Conservation (phyloP, 208 protist species). For the Crithidia expoeki region DNA sequence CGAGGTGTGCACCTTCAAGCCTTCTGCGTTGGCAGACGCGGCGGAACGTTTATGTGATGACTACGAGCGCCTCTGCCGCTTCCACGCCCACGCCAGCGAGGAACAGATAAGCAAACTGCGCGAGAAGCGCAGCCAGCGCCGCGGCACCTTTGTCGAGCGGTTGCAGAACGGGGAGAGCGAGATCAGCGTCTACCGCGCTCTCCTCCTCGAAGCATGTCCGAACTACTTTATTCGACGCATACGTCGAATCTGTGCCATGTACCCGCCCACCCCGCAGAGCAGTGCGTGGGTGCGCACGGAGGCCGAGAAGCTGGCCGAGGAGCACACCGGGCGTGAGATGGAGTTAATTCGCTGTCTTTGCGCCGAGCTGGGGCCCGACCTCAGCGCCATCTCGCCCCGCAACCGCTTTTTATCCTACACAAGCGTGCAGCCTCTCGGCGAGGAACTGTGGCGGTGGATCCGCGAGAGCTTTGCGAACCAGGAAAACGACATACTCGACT, state of each 20-base stretch:
- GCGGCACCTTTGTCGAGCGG: slow-evolving; percentile 25
- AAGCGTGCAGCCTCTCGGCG: slow-evolving; percentile 45
- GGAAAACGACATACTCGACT: slow-evolving; percentile 53
- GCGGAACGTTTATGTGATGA: slow-evolving; percentile 36
- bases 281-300: slow-evolving; percentile 28
- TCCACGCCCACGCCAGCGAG: slow-evolving; percentile 9
- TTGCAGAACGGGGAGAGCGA: slow-evolving; percentile 46
- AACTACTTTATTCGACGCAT: slow-evolving; percentile 50
- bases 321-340: slow-evolving; percentile 46
- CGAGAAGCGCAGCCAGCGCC: slow-evolving; percentile 2
- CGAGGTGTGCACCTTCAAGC: slow-evolving; percentile 18
- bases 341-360: slow-evolving; percentile 62
- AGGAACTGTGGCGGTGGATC: slow-evolving; percentile 43
- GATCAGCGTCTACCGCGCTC: slow-evolving; percentile 34
- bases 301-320: slow-evolving; percentile 34
- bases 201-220: slow-evolving; percentile 49
- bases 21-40: slow-evolving; percentile 24
- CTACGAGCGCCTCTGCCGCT: slow-evolving; percentile 22
- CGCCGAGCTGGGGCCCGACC: slow-evolving; percentile 67
- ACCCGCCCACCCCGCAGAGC: slow-evolving; percentile 30
- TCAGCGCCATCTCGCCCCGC: slow-evolving; percentile 50
- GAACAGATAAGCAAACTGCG: slow-evolving; percentile 9
- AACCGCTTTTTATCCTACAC: slow-evolving; percentile 55
- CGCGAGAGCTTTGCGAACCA: slow-evolving; percentile 25
- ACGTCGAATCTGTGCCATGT: slow-evolving; percentile 35